phyloP scores from a whole-genome alignment of 1,284 basidiomycete genomes.

The Erythrobasidium hasegawianum region DNA sequence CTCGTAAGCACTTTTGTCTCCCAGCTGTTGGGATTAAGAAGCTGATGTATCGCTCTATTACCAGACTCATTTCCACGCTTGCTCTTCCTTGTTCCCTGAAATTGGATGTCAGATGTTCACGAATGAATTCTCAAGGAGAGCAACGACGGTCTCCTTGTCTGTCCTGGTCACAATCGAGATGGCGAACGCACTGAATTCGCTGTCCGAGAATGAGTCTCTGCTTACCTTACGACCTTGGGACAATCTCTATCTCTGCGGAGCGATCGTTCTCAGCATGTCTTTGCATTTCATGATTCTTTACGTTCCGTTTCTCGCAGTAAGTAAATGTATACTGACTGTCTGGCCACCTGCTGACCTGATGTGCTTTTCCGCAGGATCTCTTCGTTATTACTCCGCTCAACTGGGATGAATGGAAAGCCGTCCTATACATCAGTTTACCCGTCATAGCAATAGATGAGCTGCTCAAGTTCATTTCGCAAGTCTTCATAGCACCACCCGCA shows the following conservation, averaged over 20 bases:
- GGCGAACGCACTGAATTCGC: slow-evolving; percentile 93
- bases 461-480: slow-evolving; percentile 62
- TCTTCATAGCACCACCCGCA: slow-evolving; percentile 39
- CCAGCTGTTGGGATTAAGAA: background rate
- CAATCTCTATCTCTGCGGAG: slow-evolving; percentile 84
- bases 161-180: slow-evolving; percentile 93
- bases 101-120: slow-evolving; percentile 94
- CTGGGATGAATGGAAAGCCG: slow-evolving; percentile 91
- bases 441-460: slow-evolving; percentile 87
- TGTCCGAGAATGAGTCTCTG: slow-evolving; percentile 95
- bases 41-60: background rate
- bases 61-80: slow-evolving; percentile 92
- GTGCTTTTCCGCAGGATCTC: slow-evolving; percentile 56
- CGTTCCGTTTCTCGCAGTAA: slow-evolving; percentile 84
- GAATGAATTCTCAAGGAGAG: slow-evolving; percentile 73
- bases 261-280: slow-evolving; percentile 82
- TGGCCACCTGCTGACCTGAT: slow-evolving; percentile 4
- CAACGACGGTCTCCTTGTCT: slow-evolving; percentile 91
- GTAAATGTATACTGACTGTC: slow-evolving; percentile 46
- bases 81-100: slow-evolving; percentile 70
- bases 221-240: slow-evolving; percentile 84
- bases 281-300: slow-evolving; percentile 93
- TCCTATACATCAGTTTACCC: slow-evolving; percentile 79
- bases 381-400: slow-evolving; percentile 91
- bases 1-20: slow-evolving; percentile 61